These are phyloP conservation scores for Gloeophyllum trabeum DNA, from an alignment of 768 basidiomycete genomes.

Conservation along the genomic window DNA sequence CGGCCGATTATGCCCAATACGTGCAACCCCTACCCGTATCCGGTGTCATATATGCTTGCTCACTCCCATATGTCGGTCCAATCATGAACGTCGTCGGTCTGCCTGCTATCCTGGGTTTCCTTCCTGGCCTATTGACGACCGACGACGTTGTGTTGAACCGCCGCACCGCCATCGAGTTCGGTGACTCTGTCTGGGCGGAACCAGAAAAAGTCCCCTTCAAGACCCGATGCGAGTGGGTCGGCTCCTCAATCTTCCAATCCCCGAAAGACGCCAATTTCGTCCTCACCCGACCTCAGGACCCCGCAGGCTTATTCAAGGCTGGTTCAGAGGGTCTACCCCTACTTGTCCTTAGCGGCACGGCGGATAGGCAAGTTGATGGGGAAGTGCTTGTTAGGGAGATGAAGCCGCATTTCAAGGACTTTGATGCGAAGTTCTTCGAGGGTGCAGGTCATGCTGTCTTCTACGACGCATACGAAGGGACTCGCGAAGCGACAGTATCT, in stretches of 20 bases:
- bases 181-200: conserved; percentile 6
- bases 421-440: conserved; percentile 17
- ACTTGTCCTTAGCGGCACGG: conserved; percentile 7
- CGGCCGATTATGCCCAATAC: conserved; percentile 9
- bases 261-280: conserved; percentile 4
- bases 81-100: conserved; percentile 6
- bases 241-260: conserved; percentile 1
- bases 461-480: no score
- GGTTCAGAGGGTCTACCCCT: conserved; percentile 9
- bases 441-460: conserved; percentile 23
- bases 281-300: conserved; percentile 7
- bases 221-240: conserved; percentile 2
- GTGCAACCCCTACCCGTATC: conserved; percentile 5
- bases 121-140: conserved; percentile 4
- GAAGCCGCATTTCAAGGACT: conserved; percentile 21
- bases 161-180: conserved; percentile 8
- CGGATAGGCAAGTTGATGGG: conserved; percentile 14
- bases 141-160: conserved; percentile 6
- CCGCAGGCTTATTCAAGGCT: conserved; percentile 6
- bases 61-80: conserved; percentile 8
- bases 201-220: conserved; percentile 2
- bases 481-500: no score
- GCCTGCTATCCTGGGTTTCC: conserved; percentile 4
- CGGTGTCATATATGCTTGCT: conserved; percentile 9
- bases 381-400: conserved; percentile 16